Percentiles rank a stretch among this genome's conserved stretches.
phyloP scores from a whole-genome alignment of 2,329 filamentous ascomycete genomes.

The Mycosphaerelloides madeirae region DNA sequence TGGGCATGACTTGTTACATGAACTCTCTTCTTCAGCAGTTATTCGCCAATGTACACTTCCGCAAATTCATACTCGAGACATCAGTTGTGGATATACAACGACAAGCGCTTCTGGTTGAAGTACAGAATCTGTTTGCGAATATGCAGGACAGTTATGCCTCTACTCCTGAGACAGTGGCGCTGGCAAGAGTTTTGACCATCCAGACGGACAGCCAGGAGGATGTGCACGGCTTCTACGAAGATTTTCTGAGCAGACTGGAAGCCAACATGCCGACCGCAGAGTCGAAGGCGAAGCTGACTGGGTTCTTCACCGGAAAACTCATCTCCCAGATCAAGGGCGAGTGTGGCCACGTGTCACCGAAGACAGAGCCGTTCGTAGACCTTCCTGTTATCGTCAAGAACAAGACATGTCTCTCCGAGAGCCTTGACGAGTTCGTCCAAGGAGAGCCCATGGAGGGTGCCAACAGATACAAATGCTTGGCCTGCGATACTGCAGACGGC shows the following conservation, averaged over 20 bases:
- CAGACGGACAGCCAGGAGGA: conserved; percentile 94
- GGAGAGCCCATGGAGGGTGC: conserved; percentile 94
- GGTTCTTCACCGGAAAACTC: conserved; percentile 85
- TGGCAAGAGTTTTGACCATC: conserved; percentile 73
- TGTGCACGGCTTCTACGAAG: conserved; percentile 94
- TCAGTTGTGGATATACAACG: conserved; percentile 50
- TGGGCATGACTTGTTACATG: conserved; percentile 95
- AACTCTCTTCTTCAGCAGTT: conserved; percentile 92
- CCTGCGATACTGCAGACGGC: conserved; percentile 61
- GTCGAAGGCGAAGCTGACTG: conserved; percentile 69
- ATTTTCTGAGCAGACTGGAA: conserved; percentile 89
- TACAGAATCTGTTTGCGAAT: conserved; percentile 74
- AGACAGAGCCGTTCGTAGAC: conserved; percentile 84
- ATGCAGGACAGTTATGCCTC: conserved; percentile 80
- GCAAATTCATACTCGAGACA: conserved; percentile 68
- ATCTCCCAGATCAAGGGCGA: conserved; percentile 95
- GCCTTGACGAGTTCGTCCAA: conserved; percentile 89
- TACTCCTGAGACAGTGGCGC: conserved; percentile 65
- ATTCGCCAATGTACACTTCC: conserved; percentile 90
- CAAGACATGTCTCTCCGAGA: conserved; percentile 76
- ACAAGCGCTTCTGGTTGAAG: conserved; percentile 68
- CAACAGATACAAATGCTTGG: conserved; percentile 97
- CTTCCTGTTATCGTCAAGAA: conserved; percentile 97
- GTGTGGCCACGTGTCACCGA: conserved; percentile 87
- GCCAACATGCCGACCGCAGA: conserved; percentile 64